Base-by-base conservation (phyloP, 192 early-diverging fungal species). In the Backusella circina region DNA sequence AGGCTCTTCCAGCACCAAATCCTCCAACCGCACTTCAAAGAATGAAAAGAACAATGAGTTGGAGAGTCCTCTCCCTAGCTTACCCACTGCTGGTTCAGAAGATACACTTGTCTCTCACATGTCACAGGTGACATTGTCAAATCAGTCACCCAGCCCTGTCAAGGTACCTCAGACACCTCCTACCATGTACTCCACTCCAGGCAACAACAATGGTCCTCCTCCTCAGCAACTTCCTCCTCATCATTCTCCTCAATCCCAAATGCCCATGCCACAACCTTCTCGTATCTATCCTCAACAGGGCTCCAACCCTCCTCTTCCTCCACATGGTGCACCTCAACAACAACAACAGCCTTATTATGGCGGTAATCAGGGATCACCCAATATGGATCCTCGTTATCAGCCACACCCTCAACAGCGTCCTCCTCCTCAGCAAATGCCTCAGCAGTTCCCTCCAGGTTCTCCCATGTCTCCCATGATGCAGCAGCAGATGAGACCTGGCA, bases 121-220 rank as follows among this genome's bases (percentile, higher is more conserved):
- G 50, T 76, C 75, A 6, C 36, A 70, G 7, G 21, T 67, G 5
- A 30, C 30, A 1, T 30, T 71, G 16, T 12, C 10, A 4, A 37
- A 66, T 23, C 74, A 75, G 37, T n/a, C 33, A 16, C 38, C 61
- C 21, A 70, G 69, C 28, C 28, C 69, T 47, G 69, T 70, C 13
- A 28, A 44, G 7, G 38, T 47, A n/a, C 68, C 75, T 33, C 31
- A 76, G 10, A 76, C 75, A 36, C 75, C 75, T 36, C 75, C 75
- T 18, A 35, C 75, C 2, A 39, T 76, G 75, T 70, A 70, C 38
- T 30, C 26, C 7, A 26, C 21, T 47, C 33, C 67, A 68, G 54
- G 54, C 5, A 61, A 61, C 5, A 61, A 61, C 4, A n/a, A 51
- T 10, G 32, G 36, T 10, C 23, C 57, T 44, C 37, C 26, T 16